Base-by-base conservation (phyloP, 2,329 filamentous ascomycete genomes). In the Penicillium sp. region DNA sequence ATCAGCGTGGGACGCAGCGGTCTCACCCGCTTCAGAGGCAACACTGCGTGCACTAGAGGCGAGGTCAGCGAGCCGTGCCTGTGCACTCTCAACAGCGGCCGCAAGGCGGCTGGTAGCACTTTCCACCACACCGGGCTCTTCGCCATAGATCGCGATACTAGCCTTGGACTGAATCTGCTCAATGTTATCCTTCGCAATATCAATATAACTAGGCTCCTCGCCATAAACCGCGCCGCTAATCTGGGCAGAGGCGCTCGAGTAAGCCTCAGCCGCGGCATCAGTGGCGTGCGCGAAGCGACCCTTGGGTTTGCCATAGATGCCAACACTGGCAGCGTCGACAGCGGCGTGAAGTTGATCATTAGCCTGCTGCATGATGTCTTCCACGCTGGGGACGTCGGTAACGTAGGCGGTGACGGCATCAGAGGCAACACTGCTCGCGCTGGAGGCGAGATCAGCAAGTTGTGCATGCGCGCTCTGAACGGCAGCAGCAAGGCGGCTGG, bases 291-390 rank as follows among this genome's bases (percentile, higher is more conserved):
- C 85, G 27, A 79, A 76, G 2, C 75, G 74, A 31, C 83, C 82
- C 68, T 84, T 85, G 19, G 77, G 73, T 1, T 82, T 81, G 43
- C 85, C 85, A 64, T 88, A 87, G 18, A 86, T 72, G 47, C 85
- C 83, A 11, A 79, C 71, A 47, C 81, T 85, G 1, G 84, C 86
- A 44, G 83, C 85, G 47, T 83, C 81, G 7, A 88, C 82, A n/a
- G 82, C 85, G 22, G 82, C 76, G 53, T 85, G 80, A 41, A 88
- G 75, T 62, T 85, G 84, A 11, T 81, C 79, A 55, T 79, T 84
- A 14, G 83, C 83, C n/a, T 81, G 77, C 33, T 81, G 80, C 27
- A 89, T 71, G 47, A 87, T 83, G 11, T 79, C 80, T 63, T 88
- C 84, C 19, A 88, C 73, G 14, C 81, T 77, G 35, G 85, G 81